A percentile compares a stretch with the other conserved stretches of the same genome.
These are phyloP conservation scores for Ampelocalamus luodianensis DNA, from an alignment of 176 grass and related monocot species.

Conservation along the genomic window DNA sequence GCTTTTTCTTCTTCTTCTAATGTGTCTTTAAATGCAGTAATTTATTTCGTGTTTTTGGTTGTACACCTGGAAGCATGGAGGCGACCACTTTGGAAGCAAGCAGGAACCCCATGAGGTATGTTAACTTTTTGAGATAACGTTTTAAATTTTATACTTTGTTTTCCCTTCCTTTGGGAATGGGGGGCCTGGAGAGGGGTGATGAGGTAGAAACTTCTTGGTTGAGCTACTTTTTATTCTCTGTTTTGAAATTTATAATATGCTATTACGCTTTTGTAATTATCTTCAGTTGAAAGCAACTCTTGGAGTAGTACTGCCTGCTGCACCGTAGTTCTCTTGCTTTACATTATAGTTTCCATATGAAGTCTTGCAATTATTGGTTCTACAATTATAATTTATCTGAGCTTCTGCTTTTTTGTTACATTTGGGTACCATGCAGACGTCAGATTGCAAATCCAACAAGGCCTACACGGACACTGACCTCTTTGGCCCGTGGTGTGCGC, in stretches of 20 bases:
- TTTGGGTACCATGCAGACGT: constrained; percentile 50
- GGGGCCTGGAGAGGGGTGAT: neutral
- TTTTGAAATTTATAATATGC: neutral
- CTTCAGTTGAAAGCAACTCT: constrained; percentile 12
- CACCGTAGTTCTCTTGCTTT: neutral
- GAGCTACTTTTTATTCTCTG: constrained; percentile 3
- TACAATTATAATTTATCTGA: constrained; percentile 28
- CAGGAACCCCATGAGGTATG: constrained; percentile 90
- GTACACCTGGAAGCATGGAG: constrained; percentile 71
- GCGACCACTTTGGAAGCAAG: constrained; percentile 86
- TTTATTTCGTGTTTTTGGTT: constrained; percentile 84
- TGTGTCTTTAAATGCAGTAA: constrained; percentile 64
- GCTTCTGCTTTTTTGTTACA: constrained; percentile 29
- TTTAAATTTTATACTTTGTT: neutral
- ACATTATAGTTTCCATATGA: neutral
- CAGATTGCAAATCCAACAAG: constrained; percentile 71
- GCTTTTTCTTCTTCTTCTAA: neutral
- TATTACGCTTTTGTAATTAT: neutral
- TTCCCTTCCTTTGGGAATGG: neutral
- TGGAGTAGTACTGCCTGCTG: neutral
- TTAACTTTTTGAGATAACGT: constrained; percentile 10
- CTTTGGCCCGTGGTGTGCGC: constrained; percentile 64
- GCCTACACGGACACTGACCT: constrained; percentile 63
- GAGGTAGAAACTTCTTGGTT: neutral
- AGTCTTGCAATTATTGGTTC: constrained; percentile 35